phyloP scores from a whole-genome alignment of 2,329 filamentous ascomycete species.

The Aspergillus sp. region DNA sequence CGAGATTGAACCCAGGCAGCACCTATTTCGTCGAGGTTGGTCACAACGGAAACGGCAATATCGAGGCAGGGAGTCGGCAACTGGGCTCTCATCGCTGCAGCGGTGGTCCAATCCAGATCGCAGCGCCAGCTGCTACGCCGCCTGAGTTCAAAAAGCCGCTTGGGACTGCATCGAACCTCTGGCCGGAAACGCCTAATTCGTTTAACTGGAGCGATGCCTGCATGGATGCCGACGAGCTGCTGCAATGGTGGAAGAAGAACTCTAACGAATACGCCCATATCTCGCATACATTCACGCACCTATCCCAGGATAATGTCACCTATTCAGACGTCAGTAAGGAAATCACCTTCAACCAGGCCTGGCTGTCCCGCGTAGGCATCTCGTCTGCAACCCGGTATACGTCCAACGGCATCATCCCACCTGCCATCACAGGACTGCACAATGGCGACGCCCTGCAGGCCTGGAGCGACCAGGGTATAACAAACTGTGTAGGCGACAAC shows the following conservation, averaged over 20 bases:
- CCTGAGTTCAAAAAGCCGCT: constrained; percentile 52
- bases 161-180: constrained; percentile 51
- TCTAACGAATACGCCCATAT: constrained; percentile 57
- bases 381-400: constrained; percentile 51
- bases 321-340: constrained; percentile 58
- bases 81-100: constrained; percentile 27
- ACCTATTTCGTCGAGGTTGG: constrained; percentile 54
- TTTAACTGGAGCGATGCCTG: constrained; percentile 54
- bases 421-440: constrained; percentile 63
- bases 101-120: constrained; percentile 46
- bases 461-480: constrained; percentile 60
- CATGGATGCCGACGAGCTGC: constrained; percentile 50
- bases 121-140: constrained; percentile 45
- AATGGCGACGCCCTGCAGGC: constrained; percentile 62
- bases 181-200: constrained; percentile 45
- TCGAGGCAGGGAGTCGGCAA: constrained; percentile 36
- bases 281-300: constrained; percentile 63
- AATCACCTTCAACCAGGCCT: constrained; percentile 61
- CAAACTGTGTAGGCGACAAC: constrained; percentile 63
- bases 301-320: constrained; percentile 60
- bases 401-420: constrained; percentile 57
- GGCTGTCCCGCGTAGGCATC: constrained; percentile 56
- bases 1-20: constrained; percentile 53
- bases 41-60: constrained; percentile 57
- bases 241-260: constrained; percentile 53